Conservation (phyloP, 306 rosid genomes). For the Medicago arabica region DNA sequence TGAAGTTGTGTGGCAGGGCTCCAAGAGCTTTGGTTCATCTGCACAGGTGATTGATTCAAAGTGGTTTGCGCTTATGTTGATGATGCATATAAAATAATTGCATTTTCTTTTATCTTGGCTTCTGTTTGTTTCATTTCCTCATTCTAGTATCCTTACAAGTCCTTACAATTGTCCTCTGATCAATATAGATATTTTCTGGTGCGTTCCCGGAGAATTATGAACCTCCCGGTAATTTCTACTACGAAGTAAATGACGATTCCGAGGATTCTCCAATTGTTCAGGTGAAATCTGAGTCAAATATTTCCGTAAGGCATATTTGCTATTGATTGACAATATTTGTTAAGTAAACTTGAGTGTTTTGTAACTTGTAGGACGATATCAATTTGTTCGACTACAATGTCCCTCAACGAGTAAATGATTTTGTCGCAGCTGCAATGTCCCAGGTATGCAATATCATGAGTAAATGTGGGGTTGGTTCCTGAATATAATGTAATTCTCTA, state of each 20-base stretch:
- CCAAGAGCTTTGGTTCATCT: constrained; percentile 75
- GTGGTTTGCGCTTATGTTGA: constrained; percentile 2
- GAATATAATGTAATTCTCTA: too few relatives aligned
- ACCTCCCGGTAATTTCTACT: constrained; percentile 74
- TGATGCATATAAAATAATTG: background rate
- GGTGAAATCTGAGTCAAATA: constrained; percentile 49
- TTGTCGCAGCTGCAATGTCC: constrained; percentile 71
- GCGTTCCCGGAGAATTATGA: constrained; percentile 78
- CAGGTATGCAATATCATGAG: constrained; percentile 52
- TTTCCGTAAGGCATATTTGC: constrained; percentile 16
- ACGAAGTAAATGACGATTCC: constrained; percentile 64
- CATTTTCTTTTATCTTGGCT: background rate
- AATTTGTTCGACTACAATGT: constrained; percentile 81
- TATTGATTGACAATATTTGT: constrained; percentile 28
- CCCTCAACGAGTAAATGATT: constrained; percentile 70
- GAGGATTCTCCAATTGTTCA: constrained; percentile 66
- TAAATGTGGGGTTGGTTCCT: too few relatives aligned
- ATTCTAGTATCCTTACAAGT: constrained; percentile 14
- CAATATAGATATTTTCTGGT: constrained; percentile 71
- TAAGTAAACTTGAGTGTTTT: background rate
- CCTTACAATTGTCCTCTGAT: constrained; percentile 26
- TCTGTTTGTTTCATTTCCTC: constrained; percentile 18
- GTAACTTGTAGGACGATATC: constrained; percentile 66
- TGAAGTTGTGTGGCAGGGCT: constrained; percentile 84
- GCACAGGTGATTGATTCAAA: constrained; percentile 61